Base-by-base conservation (phyloP, 2,329 filamentous ascomycete genomes). In the Seiridium cupressi region DNA sequence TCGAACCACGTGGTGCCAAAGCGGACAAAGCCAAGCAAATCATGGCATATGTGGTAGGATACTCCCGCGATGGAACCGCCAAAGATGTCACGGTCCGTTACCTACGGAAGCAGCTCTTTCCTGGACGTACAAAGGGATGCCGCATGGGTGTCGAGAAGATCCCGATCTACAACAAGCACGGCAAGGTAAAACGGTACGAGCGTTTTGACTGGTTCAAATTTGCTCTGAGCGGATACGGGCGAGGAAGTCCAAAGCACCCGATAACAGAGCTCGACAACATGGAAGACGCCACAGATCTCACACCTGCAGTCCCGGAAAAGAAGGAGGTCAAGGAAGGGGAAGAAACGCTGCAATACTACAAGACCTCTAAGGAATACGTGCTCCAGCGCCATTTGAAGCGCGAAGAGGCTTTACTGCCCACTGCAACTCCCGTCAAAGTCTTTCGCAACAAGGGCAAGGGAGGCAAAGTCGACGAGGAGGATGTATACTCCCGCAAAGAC, bases 1-100 rank as follows among this genome's bases (percentile, higher is more conserved):
- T 98, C 57, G 93, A 97, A 68, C 91, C 93, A 11, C 88, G 92
- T 11, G 93, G 94, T 5, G 84, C 82, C 42, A 92, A 90, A 70
- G 92, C 93, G 0, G 92, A 97, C 40, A 92, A 90, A 68, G 87
- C 90, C 0, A 94, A 92, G 66, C 94, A 98, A 73, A 86, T 96
- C 10, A 92, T 97, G 69, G 91, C 91, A 51, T 99, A 99, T 69
- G 84, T 96, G 2, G 81, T 98, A 26, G 93, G 90, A 0, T 92
- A 91, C 74, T 92, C 91, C 0, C 76, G 85, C 3, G 93, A 98
- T 70, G 92, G 91, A 2, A 93, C 92, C 0, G 93, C 92, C 10
- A 98, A 98, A 72, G 95, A 99, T 71, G 90, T 99, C 13, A 99
- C 95, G 0, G 88, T 95, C 9, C 86, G 95, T 35, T 99, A 99